Percentiles rank a stretch among this genome's conserved stretches.
Conservation (phyloP, 768 basidiomycete genomes). For the Chlorophyllum brunneum region DNA sequence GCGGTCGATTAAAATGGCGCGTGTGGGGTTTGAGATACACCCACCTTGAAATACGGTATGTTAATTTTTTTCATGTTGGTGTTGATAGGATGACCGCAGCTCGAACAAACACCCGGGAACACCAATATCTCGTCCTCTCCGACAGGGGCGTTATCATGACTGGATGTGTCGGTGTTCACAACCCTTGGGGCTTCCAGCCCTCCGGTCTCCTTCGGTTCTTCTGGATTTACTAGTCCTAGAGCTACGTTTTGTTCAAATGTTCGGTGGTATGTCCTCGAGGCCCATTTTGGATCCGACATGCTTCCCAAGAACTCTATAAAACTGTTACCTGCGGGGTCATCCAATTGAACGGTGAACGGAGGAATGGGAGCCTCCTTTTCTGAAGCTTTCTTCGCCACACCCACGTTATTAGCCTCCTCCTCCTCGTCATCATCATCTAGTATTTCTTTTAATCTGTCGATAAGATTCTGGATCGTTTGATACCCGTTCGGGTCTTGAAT, state of each 20-base stretch:
- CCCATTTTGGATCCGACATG: conserved; percentile 93
- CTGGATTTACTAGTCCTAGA: conserved; percentile 64
- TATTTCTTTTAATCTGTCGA: conserved; percentile 62
- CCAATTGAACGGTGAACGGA: conserved; percentile 77
- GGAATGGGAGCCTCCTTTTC: conserved; percentile 52
- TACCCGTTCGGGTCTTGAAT: conserved; percentile 73
- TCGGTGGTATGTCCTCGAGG: conserved; percentile 75
- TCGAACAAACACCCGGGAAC: conserved; percentile 86
- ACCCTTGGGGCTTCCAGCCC: conserved; percentile 13
- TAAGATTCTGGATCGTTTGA: conserved; percentile 67
- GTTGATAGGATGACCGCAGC: conserved; percentile 77
- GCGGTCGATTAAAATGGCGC: neutral
- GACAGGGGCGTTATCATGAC: conserved; percentile 26
- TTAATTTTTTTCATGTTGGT: conserved; percentile 95
- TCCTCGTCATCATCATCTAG: conserved; percentile 60
- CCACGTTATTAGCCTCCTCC: conserved; percentile 32
- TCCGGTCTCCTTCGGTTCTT: conserved; percentile 27
- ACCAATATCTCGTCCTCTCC: conserved; percentile 83
- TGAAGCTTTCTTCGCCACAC: conserved; percentile 21
- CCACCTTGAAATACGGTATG: conserved; percentile 96
- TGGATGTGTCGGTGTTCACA: conserved; percentile 17
- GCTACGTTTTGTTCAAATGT: conserved; percentile 76
- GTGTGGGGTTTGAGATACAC: conserved; percentile 9
- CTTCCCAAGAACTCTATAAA: conserved; percentile 88
- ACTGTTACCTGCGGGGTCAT: conserved; percentile 96